Percentiles rank a stretch among this genome's conserved stretches.
Evolutionary conservation across 2,329 filamentous ascomycete genomes (phyloP).

Genomic region (Sarocladium oryzae): DNA sequence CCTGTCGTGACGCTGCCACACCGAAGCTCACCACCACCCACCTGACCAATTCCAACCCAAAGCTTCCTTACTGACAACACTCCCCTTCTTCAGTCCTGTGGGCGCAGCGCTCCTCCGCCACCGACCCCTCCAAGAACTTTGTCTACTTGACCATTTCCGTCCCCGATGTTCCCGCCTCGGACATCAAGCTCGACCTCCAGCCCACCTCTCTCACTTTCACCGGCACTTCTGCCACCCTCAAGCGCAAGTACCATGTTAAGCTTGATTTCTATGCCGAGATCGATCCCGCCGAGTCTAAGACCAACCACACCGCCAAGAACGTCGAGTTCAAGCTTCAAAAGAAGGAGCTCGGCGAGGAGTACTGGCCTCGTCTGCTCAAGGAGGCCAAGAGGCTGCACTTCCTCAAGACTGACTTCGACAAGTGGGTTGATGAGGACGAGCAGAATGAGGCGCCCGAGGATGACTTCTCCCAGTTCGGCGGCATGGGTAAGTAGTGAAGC

Average conservation of each 20-base stretch:
- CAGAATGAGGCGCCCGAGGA: slow-evolving; percentile 85
- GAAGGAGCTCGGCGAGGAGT: slow-evolving; percentile 92
- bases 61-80: background rate
- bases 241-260: slow-evolving; percentile 78
- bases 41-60: background rate
- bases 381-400: slow-evolving; percentile 85
- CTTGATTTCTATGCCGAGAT: slow-evolving; percentile 90
- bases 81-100: slow-evolving; percentile 73
- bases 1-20: background rate
- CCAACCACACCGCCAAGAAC: slow-evolving; percentile 81
- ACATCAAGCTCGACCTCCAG: slow-evolving; percentile 78
- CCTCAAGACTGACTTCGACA: slow-evolving; percentile 98
- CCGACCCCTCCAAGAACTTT: slow-evolving; percentile 83
- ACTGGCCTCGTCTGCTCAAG: slow-evolving; percentile 94
- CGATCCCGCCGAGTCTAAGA: slow-evolving; percentile 75
- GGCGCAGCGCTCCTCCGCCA: slow-evolving; percentile 87
- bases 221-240: slow-evolving; percentile 76
- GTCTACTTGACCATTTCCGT: slow-evolving; percentile 89
- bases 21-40: background rate
- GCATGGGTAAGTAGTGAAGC: slow-evolving; percentile 54
- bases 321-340: slow-evolving; percentile 89
- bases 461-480: slow-evolving; percentile 63
- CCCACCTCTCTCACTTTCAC: slow-evolving; percentile 72
- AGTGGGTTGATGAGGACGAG: slow-evolving; percentile 99
- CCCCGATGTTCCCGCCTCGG: slow-evolving; percentile 70